Evolutionary conservation across 257 asterid genomes (phyloP).

Genomic region (Fraxinus cuspidata): DNA sequence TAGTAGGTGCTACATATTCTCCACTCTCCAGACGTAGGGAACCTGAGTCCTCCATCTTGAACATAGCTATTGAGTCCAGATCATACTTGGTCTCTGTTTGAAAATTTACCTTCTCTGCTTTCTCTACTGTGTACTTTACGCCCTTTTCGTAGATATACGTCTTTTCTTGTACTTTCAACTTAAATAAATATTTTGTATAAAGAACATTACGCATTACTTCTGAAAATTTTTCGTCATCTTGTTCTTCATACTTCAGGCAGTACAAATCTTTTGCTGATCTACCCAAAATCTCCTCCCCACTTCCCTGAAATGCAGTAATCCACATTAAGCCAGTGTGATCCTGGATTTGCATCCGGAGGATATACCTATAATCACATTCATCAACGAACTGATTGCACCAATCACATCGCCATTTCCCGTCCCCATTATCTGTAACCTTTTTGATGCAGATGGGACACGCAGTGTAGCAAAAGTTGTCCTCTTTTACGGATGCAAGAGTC

Average conservation of each 20-base stretch:
- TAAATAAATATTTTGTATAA: conserved; percentile 54
- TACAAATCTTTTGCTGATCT: conserved; percentile 72
- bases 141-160: conserved; percentile 66
- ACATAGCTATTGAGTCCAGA: conserved; percentile 50
- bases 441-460: conserved; percentile 85
- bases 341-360: conserved; percentile 82
- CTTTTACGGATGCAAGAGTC: conserved; percentile 53
- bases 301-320: conserved; percentile 93
- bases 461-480: conserved; percentile 65
- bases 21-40: conserved; percentile 43
- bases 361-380: conserved; percentile 82
- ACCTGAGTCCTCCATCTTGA: conserved; percentile 40
- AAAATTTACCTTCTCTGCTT: conserved; percentile 63
- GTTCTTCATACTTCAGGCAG: conserved; percentile 66
- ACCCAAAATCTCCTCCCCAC: conserved; percentile 80
- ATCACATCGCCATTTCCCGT: conserved; percentile 83
- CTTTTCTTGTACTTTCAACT: conserved; percentile 84
- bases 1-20: background rate
- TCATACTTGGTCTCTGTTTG: conserved; percentile 52
- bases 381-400: conserved; percentile 65
- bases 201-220: conserved; percentile 52
- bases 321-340: conserved; percentile 85
- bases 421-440: conserved; percentile 78
- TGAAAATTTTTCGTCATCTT: conserved; percentile 64
- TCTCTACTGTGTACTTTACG: conserved; percentile 71